Conservation (phyloP, 2,329 filamentous ascomycete genomes). For the Beauveria asiatica region DNA sequence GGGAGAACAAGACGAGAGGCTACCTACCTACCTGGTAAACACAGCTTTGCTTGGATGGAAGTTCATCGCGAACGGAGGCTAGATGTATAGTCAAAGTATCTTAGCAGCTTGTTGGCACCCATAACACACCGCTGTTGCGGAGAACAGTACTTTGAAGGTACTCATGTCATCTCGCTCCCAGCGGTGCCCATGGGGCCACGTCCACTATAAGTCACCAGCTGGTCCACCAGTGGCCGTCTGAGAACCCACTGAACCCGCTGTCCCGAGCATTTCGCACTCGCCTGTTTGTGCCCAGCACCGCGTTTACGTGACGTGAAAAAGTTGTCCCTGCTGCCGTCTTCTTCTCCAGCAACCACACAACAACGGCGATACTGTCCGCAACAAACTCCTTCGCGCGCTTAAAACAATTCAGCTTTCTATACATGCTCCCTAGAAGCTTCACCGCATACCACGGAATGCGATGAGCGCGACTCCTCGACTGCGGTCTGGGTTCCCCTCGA, state of each 20-base stretch:
- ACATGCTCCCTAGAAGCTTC: constrained; percentile 7
- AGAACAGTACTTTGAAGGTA: neutral
- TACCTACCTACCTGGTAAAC: too few species aligned
- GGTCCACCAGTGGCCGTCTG: neutral
- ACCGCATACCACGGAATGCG: constrained; percentile 43
- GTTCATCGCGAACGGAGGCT: neutral
- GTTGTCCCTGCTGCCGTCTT: neutral
- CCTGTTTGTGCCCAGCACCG: constrained; percentile 5
- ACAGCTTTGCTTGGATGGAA: neutral
- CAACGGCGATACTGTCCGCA: neutral
- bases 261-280: neutral
- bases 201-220: neutral
- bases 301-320: constrained; percentile 11
- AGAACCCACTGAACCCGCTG: neutral
- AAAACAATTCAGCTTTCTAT: neutral
- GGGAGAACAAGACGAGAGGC: neutral
- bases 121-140: too few species aligned
- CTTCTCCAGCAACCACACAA: constrained; percentile 5
- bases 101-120: neutral
- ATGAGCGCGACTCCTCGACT: constrained; percentile 80
- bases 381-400: neutral
- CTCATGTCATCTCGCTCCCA: neutral
- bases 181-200: neutral
- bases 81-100: neutral
- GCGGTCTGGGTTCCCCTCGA: constrained; percentile 73